Conservation (phyloP, 495 filamentous ascomycete species). For the Trichoderma reesei region DNA sequence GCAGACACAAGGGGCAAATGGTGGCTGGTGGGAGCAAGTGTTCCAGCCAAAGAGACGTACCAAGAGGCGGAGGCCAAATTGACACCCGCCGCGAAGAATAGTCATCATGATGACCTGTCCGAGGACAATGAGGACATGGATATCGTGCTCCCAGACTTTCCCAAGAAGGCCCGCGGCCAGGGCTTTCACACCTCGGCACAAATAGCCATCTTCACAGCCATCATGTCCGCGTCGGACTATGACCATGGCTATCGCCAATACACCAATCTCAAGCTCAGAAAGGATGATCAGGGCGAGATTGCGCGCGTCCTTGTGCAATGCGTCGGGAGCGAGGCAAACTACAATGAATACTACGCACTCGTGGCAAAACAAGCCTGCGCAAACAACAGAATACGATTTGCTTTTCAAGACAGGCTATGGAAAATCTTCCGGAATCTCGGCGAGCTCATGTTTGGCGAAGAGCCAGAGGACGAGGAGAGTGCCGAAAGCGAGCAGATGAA, state of each 20-base stretch:
- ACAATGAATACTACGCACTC: slow-evolving; percentile 91
- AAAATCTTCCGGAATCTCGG: slow-evolving; percentile 80
- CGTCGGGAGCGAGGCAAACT: slow-evolving; percentile 65
- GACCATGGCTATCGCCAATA: slow-evolving; percentile 72
- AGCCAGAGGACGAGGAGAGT: slow-evolving; percentile 37
- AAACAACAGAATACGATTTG: slow-evolving; percentile 62
- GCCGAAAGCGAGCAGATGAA: slow-evolving; percentile 39
- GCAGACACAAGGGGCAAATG: slow-evolving; percentile 86
- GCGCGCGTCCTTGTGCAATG: slow-evolving; percentile 84
- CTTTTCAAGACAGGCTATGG: slow-evolving; percentile 81
- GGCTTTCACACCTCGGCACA: slow-evolving; percentile 94
- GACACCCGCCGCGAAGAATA: slow-evolving; percentile 8
- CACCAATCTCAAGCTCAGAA: slow-evolving; percentile 74
- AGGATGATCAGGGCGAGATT: slow-evolving; percentile 76
- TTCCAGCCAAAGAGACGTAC: background rate
- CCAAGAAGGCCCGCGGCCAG: slow-evolving; percentile 53
- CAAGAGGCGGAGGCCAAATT: slow-evolving; percentile 19
- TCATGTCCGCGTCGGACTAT: slow-evolving; percentile 81
- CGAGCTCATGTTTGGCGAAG: slow-evolving; percentile 54
- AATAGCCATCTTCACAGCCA: slow-evolving; percentile 80
- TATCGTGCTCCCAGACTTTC: slow-evolving; percentile 11
- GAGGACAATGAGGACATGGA: slow-evolving; percentile 43
- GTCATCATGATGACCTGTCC: slow-evolving; percentile 22
- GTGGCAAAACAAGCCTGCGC: slow-evolving; percentile 66
- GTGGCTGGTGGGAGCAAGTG: slow-evolving; percentile 90